Evolutionary conservation across 2,329 filamentous ascomycete species (phyloP), one percentile per base, ranked within the genome.

Genomic region (Ceratocystis eucalypticola): DNA sequence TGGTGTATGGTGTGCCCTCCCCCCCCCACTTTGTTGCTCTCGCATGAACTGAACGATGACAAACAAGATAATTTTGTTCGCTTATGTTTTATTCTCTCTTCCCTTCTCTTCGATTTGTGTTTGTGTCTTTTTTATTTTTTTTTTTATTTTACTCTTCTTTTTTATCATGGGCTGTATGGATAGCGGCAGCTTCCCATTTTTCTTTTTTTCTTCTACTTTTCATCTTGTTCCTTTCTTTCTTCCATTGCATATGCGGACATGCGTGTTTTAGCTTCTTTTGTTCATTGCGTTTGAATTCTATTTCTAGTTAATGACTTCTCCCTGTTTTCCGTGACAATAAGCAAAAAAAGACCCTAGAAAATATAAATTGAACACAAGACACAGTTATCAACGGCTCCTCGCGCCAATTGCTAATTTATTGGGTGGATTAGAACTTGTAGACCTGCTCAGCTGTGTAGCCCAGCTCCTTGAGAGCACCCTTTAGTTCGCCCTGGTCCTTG

Each of bases 401-500:
- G 8, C 10, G 10, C 37, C 8, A 37, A 41, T 41, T 41, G 10
- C 37, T 41, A 12, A 41, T 41, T 12, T 41, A 1, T 10, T 3
- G 37, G 1, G 2, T 4, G 10, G 37, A 45, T 69, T 80, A 96
- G 74, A 96, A 96, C 83, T 97, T 97, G 82, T 90, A 96, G 45
- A 97, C 92, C 80, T 97, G 94, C 68, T 97, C 80, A 63, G 75
- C 70, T 33, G 70, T 73, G 72, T 82, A 82, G 61, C 91, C 91
- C 46, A 96, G 80, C 72, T 96, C 90, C 79, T 91, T 88, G 70
- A 99, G 80, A 70, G 87, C 80, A 69, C 89, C 94, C 7, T 80
- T 80, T 70, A 99, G 81, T 79, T 97, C 93, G 71, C 94, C 94
- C 80, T 99, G 94, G 75, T 99, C 91, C 72, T 84, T 82, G n/a